phyloP scores from a whole-genome alignment of 139 green algal genomes.

The Marvania coccoides region DNA sequence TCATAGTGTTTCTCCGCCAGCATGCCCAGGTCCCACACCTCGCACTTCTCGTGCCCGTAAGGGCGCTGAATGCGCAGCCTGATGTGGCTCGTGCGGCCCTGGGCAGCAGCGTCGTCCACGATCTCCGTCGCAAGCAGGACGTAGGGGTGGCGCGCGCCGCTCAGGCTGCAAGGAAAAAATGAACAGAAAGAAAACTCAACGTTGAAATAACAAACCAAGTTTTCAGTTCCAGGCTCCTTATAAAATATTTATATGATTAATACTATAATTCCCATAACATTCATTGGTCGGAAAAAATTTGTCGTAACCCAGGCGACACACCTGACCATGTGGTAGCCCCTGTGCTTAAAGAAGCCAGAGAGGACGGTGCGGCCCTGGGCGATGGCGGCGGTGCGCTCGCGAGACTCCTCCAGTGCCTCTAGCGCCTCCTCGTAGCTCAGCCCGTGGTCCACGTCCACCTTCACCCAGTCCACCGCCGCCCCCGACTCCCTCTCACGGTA shows the following conservation, averaged over 20 bases:
- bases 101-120: not conserved
- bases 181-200: no score
- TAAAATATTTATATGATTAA: no score
- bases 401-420: slow-evolving; percentile 13
- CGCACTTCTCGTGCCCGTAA: not conserved
- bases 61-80: not conserved
- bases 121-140: not conserved
- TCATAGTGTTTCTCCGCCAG: not conserved
- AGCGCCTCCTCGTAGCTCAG: slow-evolving; percentile 34
- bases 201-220: no score
- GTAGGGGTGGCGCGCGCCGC: no score
- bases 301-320: not conserved
- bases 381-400: not conserved
- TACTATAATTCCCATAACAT: not conserved
- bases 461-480: slow-evolving; percentile 32
- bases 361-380: not conserved
- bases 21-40: not conserved
- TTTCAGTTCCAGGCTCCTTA: no score
- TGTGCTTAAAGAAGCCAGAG: slow-evolving; percentile 23
- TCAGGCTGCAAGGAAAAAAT: not conserved
- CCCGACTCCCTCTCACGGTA: slow-evolving; percentile 31
- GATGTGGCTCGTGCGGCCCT: not conserved
- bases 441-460: slow-evolving; percentile 37
- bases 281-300: no score
- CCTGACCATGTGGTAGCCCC: not conserved